Evolutionary conservation across 2,329 filamentous ascomycete genomes (phyloP).

Genomic region (Erysiphe neolycopersici): DNA sequence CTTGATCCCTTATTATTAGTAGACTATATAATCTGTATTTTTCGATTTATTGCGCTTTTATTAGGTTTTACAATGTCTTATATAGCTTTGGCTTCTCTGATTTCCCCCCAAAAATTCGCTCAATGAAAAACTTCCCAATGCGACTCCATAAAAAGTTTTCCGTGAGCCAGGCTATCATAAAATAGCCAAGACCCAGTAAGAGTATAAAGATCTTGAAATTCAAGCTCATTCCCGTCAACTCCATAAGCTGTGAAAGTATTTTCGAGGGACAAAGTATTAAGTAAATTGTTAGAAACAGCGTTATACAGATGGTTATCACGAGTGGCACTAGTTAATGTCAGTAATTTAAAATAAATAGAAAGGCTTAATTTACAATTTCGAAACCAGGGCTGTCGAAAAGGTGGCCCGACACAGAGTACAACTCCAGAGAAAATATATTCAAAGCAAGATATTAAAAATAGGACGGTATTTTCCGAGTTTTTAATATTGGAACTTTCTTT

Average conservation of each 20-base stretch:
- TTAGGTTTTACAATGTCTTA: not conserved
- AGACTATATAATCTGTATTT: no score
- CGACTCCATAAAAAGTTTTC: conserved; percentile 46
- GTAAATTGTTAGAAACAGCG: conserved; percentile 42
- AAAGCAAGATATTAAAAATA: conserved; percentile 79
- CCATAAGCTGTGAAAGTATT: conserved; percentile 51
- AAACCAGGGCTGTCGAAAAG: conserved; percentile 57
- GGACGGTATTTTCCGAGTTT: conserved; percentile 78
- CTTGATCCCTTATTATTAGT: no score
- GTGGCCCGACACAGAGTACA: conserved; percentile 70
- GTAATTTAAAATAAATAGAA: not conserved
- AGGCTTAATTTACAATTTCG: conserved; percentile 39
- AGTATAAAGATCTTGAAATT: conserved; percentile 51
- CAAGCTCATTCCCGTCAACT: conserved; percentile 51
- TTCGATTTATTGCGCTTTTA: no score
- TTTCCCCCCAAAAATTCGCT: conserved; percentile 19
- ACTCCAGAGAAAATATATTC: conserved; percentile 84
- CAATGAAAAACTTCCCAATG: conserved; percentile 41
- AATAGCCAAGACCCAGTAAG: conserved; percentile 38
- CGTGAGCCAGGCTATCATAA: conserved; percentile 39
- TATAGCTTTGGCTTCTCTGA: not conserved
- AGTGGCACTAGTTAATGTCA: conserved; percentile 39
- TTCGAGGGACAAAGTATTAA: conserved; percentile 53
- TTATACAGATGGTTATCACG: conserved; percentile 43
- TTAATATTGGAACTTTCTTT: conserved; percentile 58